Evolutionary conservation across 208 protist genomes (phyloP).

Genomic region (Leishmania tropica): DNA sequence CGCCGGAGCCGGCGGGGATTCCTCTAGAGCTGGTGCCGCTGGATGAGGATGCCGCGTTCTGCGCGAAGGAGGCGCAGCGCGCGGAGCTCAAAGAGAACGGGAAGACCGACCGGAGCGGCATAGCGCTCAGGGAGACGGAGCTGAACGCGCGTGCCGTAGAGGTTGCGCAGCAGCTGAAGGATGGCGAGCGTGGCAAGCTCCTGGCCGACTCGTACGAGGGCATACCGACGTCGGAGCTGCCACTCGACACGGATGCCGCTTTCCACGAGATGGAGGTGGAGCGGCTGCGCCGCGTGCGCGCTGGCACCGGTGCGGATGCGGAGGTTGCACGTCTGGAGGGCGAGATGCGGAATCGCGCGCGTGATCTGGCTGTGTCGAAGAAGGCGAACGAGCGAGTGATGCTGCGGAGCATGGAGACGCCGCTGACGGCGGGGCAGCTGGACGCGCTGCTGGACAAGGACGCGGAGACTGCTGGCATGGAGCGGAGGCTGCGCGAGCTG

Average conservation of each 20-base stretch:
- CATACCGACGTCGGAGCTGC: slow-evolving; percentile 58
- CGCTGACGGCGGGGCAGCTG: too few species aligned
- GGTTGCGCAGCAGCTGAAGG: slow-evolving; percentile 59
- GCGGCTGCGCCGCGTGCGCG: too few species aligned
- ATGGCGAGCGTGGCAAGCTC: slow-evolving; percentile 33
- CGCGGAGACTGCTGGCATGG: too few species aligned
- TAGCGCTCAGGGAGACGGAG: slow-evolving; percentile 43
- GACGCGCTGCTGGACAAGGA: too few species aligned
- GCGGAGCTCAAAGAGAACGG: slow-evolving; percentile 45
- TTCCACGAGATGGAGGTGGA: too few species aligned
- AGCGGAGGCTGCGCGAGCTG: too few species aligned
- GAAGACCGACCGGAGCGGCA: slow-evolving; percentile 21
- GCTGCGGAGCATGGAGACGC: too few species aligned
- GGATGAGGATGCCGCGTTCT: slow-evolving; percentile 44
- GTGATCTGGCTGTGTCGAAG: too few species aligned
- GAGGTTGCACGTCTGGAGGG: too few species aligned
- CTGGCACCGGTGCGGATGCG: too few species aligned
- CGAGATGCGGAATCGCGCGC: too few species aligned
- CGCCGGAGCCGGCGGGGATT: slow-evolving; percentile 40
- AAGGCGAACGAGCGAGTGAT: too few species aligned
- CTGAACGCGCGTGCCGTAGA: slow-evolving; percentile 67
- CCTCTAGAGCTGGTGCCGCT: slow-evolving; percentile 51
- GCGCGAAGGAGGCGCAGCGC: slow-evolving; percentile 54
- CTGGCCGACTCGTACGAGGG: slow-evolving; percentile 34
- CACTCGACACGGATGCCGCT: slow-evolving; percentile 58